Evolutionary conservation across 2,329 filamentous ascomycete genomes (phyloP).

Genomic region (Zopfia rhizophila): DNA sequence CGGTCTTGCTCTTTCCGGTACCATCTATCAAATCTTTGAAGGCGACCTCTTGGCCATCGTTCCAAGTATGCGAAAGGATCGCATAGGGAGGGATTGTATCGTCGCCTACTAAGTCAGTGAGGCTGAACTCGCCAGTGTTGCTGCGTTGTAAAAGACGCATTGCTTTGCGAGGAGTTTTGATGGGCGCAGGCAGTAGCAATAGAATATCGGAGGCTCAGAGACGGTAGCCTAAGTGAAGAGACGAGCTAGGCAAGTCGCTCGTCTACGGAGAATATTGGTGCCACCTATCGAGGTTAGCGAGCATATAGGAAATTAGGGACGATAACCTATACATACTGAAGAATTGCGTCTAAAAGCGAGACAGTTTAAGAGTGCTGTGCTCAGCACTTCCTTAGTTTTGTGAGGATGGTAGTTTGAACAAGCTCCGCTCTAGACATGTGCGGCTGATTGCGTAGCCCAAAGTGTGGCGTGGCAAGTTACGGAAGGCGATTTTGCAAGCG

Average conservation of each 20-base stretch:
- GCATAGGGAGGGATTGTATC: conserved; percentile 12
- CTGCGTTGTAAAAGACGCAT: conserved; percentile 24
- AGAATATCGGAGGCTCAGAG: conserved; percentile 9
- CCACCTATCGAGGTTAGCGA: neutral
- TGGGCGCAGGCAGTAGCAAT: conserved; percentile 5
- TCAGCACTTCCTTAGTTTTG: neutral
- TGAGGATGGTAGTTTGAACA: neutral
- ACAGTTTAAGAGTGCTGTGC: conserved; percentile 1
- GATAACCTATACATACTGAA: neutral
- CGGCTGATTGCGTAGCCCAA: neutral
- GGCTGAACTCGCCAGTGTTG: conserved; percentile 12
- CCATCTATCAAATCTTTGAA: conserved; percentile 6
- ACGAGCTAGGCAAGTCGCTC: neutral
- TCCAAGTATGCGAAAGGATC: conserved; percentile 14
- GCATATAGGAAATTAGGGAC: conserved; percentile 1
- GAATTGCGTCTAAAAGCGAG: neutral
- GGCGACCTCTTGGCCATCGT: conserved; percentile 4
- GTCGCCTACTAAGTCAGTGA: conserved; percentile 9
- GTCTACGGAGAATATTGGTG: neutral
- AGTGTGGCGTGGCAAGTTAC: neutral
- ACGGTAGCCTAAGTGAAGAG: conserved; percentile 12
- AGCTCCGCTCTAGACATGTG: neutral
- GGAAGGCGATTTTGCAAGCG: no score
- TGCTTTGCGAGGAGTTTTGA: conserved; percentile 5
- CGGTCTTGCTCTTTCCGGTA: conserved; percentile 5